Base-by-base conservation (phyloP, 768 basidiomycete species). In the Boletales sp. region DNA sequence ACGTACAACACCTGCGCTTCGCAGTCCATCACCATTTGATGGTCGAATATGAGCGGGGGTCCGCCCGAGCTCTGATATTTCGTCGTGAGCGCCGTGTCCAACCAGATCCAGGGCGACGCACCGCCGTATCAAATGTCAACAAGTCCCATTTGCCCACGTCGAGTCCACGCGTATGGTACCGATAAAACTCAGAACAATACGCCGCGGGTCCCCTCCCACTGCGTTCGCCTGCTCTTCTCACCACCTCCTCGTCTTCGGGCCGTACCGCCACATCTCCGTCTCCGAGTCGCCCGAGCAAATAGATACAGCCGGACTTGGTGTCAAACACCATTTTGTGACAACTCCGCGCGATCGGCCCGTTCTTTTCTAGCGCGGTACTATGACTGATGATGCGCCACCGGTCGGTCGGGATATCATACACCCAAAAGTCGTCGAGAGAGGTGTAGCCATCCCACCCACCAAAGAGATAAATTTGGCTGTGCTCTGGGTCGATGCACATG, bases 281-380 rank as follows among this genome's bases (percentile, higher is more conserved):
- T 13, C 74, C 75, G 44, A 89, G 65, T 57, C 84, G 71, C 13
- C 89, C 89, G n/a, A 90, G 67, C 1, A 90, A 60, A 62, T 87
- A 91, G 17, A 91, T 83, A 49, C 72, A 74, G 2, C 84, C 86
- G 0, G 81, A 83, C 64, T 76, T 79, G n/a, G 73, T 69, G 57
- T 90, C 87, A 58, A 87, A 90, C 15, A 80, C 82, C 84, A 90
- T 89, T 69, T 86, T 88, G 60, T 90, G 90, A 59, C 89, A 90
- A 9, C 83, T 82, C 28, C 89, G 74, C 4, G 86, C 75, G 2
- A 80, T 77, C 9, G 89, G 89, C 1, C 86, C 88, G 46, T 85
- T 81, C 47, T 70, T 70, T 33, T 86, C 83, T 21, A 67, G 57
- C 1, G 76, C 71, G 1, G 85, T 84, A 37, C 70, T 73, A 18